Percentiles rank a stretch among this genome's conserved stretches.
These are phyloP conservation scores for Globisporangium nodosum DNA, from an alignment of 352 stramenopile genomes.

Conservation along the genomic window DNA sequence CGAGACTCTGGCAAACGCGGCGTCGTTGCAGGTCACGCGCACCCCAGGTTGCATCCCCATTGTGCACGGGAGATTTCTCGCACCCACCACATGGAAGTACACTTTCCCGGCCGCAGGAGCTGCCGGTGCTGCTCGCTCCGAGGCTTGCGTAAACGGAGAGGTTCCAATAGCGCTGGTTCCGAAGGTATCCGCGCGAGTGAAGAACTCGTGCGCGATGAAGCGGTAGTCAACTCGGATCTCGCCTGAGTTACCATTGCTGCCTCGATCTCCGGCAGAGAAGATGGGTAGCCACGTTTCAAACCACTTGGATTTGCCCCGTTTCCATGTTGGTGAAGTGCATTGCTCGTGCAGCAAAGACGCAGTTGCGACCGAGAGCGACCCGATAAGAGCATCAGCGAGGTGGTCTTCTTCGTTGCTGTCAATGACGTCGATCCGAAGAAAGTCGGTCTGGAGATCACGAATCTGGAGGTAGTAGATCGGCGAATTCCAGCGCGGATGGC, in stretches of 20 bases:
- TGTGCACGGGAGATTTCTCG: conserved; percentile 18
- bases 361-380: conserved; percentile 22
- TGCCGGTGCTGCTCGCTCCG: not conserved
- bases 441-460: conserved; percentile 26
- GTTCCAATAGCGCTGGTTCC: conserved; percentile 1
- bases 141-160: conserved; percentile 5
- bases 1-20: conserved; percentile 18
- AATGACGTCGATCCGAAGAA: conserved; percentile 36
- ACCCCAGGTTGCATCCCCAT: conserved; percentile 37
- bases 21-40: conserved; percentile 12
- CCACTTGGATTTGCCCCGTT: conserved; percentile 24
- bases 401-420: conserved; percentile 60
- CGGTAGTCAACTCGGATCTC: conserved; percentile 48
- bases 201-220: conserved; percentile 33
- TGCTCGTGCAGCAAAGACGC: conserved; percentile 23
- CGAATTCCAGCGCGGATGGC: conserved; percentile 49
- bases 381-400: conserved; percentile 38
- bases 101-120: conserved; percentile 16
- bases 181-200: conserved; percentile 7
- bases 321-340: not conserved
- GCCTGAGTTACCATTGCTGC: conserved; percentile 14
- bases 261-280: conserved; percentile 10
- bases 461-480: conserved; percentile 24
- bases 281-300: conserved; percentile 43
- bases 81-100: conserved; percentile 28